Evolutionary conservation across 2,329 filamentous ascomycete genomes (phyloP).

Genomic region (Nemania sp.): DNA sequence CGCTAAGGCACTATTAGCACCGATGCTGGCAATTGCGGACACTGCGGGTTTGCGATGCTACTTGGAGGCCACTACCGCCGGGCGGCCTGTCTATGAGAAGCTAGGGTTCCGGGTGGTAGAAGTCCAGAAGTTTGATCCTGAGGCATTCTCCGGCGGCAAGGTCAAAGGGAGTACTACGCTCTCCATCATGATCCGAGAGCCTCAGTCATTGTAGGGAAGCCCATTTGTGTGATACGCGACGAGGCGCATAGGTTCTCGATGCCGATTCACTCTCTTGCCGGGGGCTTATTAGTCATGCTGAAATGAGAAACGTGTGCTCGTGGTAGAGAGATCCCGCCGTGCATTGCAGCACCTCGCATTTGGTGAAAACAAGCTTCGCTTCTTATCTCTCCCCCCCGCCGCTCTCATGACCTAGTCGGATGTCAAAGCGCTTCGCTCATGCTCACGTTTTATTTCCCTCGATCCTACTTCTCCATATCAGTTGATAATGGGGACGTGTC

Average conservation of each 20-base stretch:
- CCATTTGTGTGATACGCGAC: not conserved
- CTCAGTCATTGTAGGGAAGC: slow-evolving; percentile 31
- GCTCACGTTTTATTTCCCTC: not conserved
- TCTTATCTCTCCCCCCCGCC: slow-evolving; percentile 1
- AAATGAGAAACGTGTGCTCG: slow-evolving; percentile 7
- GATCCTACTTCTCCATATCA: not conserved
- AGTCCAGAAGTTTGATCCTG: slow-evolving; percentile 45
- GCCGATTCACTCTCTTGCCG: not conserved
- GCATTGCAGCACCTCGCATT: not conserved
- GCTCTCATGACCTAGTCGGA: slow-evolving; percentile 10
- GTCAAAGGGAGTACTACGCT: slow-evolving; percentile 39
- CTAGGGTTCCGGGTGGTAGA: slow-evolving; percentile 54
- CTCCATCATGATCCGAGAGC: slow-evolving; percentile 50
- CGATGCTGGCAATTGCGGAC: slow-evolving; percentile 54
- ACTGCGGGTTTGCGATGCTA: slow-evolving; percentile 50
- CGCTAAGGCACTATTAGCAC: slow-evolving; percentile 51
- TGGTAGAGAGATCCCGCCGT: slow-evolving; percentile 1
- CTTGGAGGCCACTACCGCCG: slow-evolving; percentile 55
- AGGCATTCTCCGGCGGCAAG: slow-evolving; percentile 37
- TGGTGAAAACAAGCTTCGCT: slow-evolving; percentile 12
- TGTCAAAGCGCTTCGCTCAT: not conserved
- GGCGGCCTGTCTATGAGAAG: slow-evolving; percentile 54
- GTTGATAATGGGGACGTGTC: not conserved
- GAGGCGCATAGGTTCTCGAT: not conserved
- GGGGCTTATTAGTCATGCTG: slow-evolving; percentile 3